Base-by-base conservation (phyloP, 2,329 filamentous ascomycete genomes). In the Mariannaea elegans region DNA sequence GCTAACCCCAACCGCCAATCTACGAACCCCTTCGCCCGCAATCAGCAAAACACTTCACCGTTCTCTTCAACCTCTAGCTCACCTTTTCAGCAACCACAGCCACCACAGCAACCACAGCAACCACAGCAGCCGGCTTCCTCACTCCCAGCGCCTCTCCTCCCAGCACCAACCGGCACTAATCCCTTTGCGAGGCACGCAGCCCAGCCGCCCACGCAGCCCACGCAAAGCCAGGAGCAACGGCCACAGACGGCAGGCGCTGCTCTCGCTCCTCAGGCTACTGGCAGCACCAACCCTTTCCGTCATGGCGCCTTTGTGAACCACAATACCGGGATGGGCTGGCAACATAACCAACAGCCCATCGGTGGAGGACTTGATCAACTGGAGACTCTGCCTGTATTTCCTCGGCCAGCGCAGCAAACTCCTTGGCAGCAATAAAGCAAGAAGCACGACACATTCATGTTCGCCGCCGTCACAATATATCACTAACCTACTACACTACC, bases 241-340 rank as follows among this genome's bases (percentile, higher is more conserved):
- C 81, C 80, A 1, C 79, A 81, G 39, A 80, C 81, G 2, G 79
- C 77, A 34, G 77, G 76, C 31, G 75, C 83, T 34, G 74, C 83
- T 47, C 78, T 95, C 5, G 84, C 84, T 52, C 87, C 93, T 2
- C 93, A 94, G 71, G 85, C 90, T 2, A 97, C 94, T 0, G 94
- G 93, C 8, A 93, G 87, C 71, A 97, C 94, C 2, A 99, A 99
- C 71, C 95, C 95, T 1, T 98, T 98, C 84, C 87, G 95, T 14
- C 93, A 98, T 73, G 92, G 91, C 44, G 88, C 90, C 4, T 97
- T 97, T 75, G 89, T 97, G 51, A 95, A 97, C 72, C 93, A 97
- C 71, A 84, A 88, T 63, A 97, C 93, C 0, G 94, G 94, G 1
- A 84, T 92, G 75, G 92, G 92, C 2, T 98, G 95, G 93, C 94